These are phyloP conservation scores for Camelina sativa DNA, from an alignment of 345 rosid genomes.

Conservation along the genomic window DNA sequence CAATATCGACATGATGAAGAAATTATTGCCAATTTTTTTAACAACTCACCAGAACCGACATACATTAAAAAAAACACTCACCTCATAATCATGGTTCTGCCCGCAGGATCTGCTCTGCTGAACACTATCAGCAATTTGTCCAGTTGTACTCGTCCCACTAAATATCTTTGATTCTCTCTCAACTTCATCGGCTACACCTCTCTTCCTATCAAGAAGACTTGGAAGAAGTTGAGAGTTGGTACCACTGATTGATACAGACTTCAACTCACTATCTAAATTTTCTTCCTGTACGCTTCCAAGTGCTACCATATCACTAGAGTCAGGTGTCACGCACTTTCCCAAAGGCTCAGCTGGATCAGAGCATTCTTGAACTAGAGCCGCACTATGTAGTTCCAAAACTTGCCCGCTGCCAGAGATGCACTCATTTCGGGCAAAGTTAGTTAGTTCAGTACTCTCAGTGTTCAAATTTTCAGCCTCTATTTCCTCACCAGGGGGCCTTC, in stretches of 20 bases:
- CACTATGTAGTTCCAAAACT: constrained; percentile 42
- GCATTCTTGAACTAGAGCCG: constrained; percentile 43
- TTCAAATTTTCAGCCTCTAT: constrained; percentile 37
- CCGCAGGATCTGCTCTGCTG: constrained; percentile 45
- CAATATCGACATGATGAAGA: constrained; percentile 49
- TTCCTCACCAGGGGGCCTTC: constrained; percentile 41
- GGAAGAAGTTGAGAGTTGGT: constrained; percentile 37
- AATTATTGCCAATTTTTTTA: constrained; percentile 44
- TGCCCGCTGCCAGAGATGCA: constrained; percentile 32
- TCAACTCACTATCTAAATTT: constrained; percentile 37
- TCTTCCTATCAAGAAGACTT: constrained; percentile 38
- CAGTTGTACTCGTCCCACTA: constrained; percentile 45
- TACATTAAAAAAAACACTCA: constrained; percentile 39
- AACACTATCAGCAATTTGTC: constrained; percentile 48
- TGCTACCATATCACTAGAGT: constrained; percentile 37
- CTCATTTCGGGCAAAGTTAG: constrained; percentile 37
- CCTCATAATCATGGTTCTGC: constrained; percentile 56
- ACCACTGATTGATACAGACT: constrained; percentile 44
- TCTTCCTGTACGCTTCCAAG: constrained; percentile 37
- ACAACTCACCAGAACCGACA: constrained; percentile 44
- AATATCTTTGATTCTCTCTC: constrained; percentile 50
- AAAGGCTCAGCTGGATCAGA: constrained; percentile 45
- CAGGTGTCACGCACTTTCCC: constrained; percentile 47
- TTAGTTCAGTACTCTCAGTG: constrained; percentile 23
- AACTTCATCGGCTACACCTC: constrained; percentile 45